Base-by-base conservation (phyloP, 192 early-diverging fungal genomes). In the Mortierella claussenii region DNA sequence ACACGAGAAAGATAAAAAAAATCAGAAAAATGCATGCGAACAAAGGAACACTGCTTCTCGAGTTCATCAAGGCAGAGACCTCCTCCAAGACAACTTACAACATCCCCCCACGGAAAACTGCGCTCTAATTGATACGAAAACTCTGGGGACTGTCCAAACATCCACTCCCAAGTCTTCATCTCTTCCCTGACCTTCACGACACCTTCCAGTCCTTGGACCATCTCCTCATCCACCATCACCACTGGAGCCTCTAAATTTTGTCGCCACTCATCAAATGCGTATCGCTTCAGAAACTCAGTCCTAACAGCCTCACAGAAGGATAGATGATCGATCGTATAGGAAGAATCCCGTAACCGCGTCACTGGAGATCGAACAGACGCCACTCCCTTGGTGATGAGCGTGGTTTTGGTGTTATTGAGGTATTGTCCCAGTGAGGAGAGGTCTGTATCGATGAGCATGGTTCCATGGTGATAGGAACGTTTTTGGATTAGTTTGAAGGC, bases 371-470 rank as follows among this genome's bases (percentile, higher is more conserved):
- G 90, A 17, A 99, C 94, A 53, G 93, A 95, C 34, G 88, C 92
- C 24, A 98, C 96, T 44, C 98, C 98, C 78, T 92, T 91, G 28
- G 93, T 91, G 5, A 85, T 83, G 20, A 99, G 82, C 36, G 83
- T 85, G 53, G 79, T 81, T 86, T 80, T 58, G 34, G 60, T 26
- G 45, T 36, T 56, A 37, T 75, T 69, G 27, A 79, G 55, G 42
- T 80, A 84, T 17, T 68, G 70, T 11, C 63, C 66, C 13, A 79
- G 45, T 13, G 52, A 44, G 10, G 66, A 60, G 36, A 97, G 84
- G 78, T 98, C 92, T 8, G 95, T 82, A 64, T 96, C 89, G 55
- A 99, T 97, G 37, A 99, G 81, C 98, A 99, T 97, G 7, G 98
- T 99, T 45, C 98, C 98, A 75, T 99, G 98, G 74, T 97, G 96